Evolutionary conservation across 768 basidiomycete species (phyloP).

Genomic region (Lactarius akahatsu): DNA sequence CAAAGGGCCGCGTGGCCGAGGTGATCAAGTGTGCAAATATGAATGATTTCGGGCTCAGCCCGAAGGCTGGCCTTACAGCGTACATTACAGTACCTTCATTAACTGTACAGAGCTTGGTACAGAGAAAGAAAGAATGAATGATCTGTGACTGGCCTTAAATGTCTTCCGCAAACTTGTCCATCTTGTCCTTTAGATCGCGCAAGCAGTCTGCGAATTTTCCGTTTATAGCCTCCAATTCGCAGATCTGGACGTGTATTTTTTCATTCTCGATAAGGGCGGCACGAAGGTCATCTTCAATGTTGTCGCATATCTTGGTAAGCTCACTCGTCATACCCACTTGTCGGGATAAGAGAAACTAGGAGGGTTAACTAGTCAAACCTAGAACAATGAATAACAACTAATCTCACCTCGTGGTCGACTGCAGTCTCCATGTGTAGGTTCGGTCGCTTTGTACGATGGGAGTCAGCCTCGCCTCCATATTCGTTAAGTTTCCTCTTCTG

Average conservation of each 20-base stretch:
- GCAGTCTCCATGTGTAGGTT: neutral
- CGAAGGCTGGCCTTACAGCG: too few relatives aligned
- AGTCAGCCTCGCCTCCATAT: neutral
- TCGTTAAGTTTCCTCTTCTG: neutral
- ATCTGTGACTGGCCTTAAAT: too few relatives aligned
- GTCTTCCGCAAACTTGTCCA: too few relatives aligned
- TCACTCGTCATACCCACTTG: neutral
- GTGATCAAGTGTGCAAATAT: too few relatives aligned
- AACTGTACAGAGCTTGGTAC: too few relatives aligned
- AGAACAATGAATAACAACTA: neutral
- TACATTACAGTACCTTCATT: too few relatives aligned
- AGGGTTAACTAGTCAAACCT: neutral
- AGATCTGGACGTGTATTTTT: neutral
- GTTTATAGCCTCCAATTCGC: neutral
- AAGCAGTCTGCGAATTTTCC: neutral
- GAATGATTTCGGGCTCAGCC: too few relatives aligned
- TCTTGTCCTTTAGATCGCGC: too few relatives aligned
- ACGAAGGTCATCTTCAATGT: neutral
- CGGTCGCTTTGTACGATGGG: neutral
- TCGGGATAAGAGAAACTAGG: neutral
- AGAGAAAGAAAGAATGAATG: too few relatives aligned
- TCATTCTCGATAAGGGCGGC: neutral
- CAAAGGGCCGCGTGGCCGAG: too few relatives aligned
- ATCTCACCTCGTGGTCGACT: neutral
- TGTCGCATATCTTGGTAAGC: neutral